These are phyloP conservation scores for Suillus subaureus DNA, from an alignment of 768 basidiomycete genomes.

Conservation along the genomic window DNA sequence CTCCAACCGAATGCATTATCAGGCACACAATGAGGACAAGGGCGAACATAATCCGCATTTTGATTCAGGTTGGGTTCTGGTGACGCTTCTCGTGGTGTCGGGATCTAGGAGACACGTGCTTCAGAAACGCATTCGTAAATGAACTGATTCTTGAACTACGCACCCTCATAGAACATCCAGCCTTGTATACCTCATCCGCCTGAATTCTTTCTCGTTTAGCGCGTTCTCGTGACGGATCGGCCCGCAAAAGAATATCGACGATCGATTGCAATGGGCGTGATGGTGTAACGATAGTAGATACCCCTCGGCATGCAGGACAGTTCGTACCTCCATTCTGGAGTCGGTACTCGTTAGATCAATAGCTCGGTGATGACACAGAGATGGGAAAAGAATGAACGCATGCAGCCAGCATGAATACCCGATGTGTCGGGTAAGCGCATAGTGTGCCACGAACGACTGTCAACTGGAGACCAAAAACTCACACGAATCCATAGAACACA, in stretches of 20 bases:
- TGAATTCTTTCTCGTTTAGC: slow-evolving; percentile 73
- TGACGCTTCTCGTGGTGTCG: slow-evolving; percentile 72
- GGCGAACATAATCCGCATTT: slow-evolving; percentile 66
- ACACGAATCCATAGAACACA: slow-evolving; percentile 83
- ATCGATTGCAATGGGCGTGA: slow-evolving; percentile 75
- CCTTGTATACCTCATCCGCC: slow-evolving; percentile 79
- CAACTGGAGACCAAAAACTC: slow-evolving; percentile 38
- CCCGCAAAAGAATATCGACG: slow-evolving; percentile 71
- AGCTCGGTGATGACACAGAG: neutral
- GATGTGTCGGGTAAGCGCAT: neutral
- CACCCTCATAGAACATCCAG: slow-evolving; percentile 65
- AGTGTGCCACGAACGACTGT: neutral
- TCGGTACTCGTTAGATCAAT: slow-evolving; percentile 16
- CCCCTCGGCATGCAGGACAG: slow-evolving; percentile 79
- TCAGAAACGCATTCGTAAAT: neutral
- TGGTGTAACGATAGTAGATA: slow-evolving; percentile 68
- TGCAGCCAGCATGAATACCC: neutral
- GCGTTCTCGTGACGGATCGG: slow-evolving; percentile 68
- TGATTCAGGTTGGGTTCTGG: slow-evolving; percentile 74
- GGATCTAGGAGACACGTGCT: slow-evolving; percentile 50
- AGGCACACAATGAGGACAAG: slow-evolving; percentile 76
- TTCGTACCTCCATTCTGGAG: slow-evolving; percentile 80
- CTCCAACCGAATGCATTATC: slow-evolving; percentile 78
- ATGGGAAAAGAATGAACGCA: neutral
- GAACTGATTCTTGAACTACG: slow-evolving; percentile 21